Evolutionary conservation across 2,329 filamentous ascomycete species (phyloP).

Genomic region (Fusarium annulatum): DNA sequence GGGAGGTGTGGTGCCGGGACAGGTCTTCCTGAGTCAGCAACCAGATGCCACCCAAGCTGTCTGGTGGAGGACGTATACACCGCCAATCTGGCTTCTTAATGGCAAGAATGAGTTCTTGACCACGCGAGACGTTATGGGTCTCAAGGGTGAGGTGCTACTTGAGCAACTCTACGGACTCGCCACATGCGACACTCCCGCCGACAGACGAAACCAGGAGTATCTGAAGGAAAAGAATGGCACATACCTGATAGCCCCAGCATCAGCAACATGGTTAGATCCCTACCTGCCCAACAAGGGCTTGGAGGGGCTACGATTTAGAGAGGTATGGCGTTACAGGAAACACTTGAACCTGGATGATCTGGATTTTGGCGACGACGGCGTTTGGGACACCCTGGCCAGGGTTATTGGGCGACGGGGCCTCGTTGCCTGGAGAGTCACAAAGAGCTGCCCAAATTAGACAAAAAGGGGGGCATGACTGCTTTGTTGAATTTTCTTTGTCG

Average conservation of each 20-base stretch:
- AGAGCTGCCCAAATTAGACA: conserved; percentile 60
- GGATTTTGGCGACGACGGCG: conserved; percentile 80
- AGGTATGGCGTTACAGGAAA: conserved; percentile 74
- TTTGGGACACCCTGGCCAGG: conserved; percentile 75
- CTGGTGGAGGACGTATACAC: conserved; percentile 91
- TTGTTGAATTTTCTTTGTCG: not conserved
- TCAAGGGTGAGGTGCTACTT: conserved; percentile 70
- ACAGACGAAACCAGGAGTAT: conserved; percentile 65
- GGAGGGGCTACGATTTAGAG: conserved; percentile 71
- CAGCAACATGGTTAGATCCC: conserved; percentile 75
- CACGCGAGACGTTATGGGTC: conserved; percentile 80
- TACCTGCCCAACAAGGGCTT: conserved; percentile 70
- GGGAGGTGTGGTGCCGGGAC: conserved; percentile 79
- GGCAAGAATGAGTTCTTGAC: conserved; percentile 78
- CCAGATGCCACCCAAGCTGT: conserved; percentile 75
- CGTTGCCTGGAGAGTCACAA: conserved; percentile 72
- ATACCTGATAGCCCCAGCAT: conserved; percentile 79
- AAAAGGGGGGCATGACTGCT: conserved; percentile 17
- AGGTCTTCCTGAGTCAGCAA: conserved; percentile 78
- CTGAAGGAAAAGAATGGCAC: conserved; percentile 71
- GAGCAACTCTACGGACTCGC: conserved; percentile 68
- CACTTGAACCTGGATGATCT: conserved; percentile 85
- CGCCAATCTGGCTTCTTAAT: conserved; percentile 82
- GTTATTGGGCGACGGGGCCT: conserved; percentile 74
- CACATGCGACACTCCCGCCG: conserved; percentile 70